Base-by-base conservation (phyloP, 768 basidiomycete species). In the Mycena metata region DNA sequence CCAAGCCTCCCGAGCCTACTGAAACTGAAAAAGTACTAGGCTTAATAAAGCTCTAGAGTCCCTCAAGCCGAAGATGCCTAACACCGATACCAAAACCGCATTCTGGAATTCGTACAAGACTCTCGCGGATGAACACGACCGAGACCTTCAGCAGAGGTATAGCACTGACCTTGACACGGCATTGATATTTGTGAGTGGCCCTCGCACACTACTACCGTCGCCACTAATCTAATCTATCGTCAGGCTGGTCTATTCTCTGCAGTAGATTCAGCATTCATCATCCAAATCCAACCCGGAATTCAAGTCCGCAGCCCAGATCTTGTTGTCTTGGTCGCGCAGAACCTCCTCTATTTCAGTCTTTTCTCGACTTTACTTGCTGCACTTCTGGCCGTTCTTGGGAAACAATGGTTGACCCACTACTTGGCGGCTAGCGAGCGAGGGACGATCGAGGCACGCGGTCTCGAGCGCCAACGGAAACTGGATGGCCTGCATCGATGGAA, bases 381-480 rank as follows among this genome's bases (percentile, higher is more conserved):
- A 7, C 36, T 58, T 30, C 39, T 63, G 13, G 61, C 61, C 4
- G 61, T 63, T 24, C 51, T 63, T 1, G 61, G 61, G 3, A 65
- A 65, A 33, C 56, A 65, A 26, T 65, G 64, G 64, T 24, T 65
- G 36, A 57, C 50, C 13, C n/a, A 57, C 39, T 65, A 65, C 54
- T 35, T 19, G 13, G 41, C 56, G 1, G 64, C 47, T 3, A 55
- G 64, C 0, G 57, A 65, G 12, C 43, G 45, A 41, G 64, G 64
- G 2, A 58, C 64, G n/a, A 24, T 65, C 8, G 49, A 58, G 17
- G 56, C 45, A 0, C 64, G 46, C n/a, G 64, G 54, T 2, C n/a
- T 64, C 13, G 54, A 63, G 3, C 50, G 61, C 19, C 61, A 63
- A 43, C 51, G 51, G 7, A 63, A 63, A 63, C 16, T 54, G 15